Base-by-base conservation (phyloP, 805 yeast species). In the Candida cerambycidarum region DNA sequence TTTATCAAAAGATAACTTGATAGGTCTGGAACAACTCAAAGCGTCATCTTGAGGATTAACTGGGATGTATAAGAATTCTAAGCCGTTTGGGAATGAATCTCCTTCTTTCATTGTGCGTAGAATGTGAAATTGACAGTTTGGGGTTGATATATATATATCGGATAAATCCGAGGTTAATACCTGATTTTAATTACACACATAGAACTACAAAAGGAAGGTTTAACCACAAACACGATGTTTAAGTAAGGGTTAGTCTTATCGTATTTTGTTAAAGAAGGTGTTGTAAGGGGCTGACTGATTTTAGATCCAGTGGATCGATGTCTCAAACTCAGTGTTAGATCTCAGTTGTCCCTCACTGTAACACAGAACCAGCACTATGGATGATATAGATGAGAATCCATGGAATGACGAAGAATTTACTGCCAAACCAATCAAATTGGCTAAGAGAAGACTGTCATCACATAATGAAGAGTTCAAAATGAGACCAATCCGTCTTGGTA, bases 1-100 rank as follows among this genome's bases (percentile, higher is more conserved):
- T 21, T 58, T 56, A 53, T 67, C 73, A 40, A 70, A 40, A 35
- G 61, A 56, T 46, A 70, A 55, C 12, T 57, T 53, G 33, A 61
- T 54, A 3, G 74, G 73, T 27, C 54, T 50, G 27, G 63, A 58
- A 50, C 75, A 70, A 10, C 63, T 56, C 50, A 69, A 58, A 8
- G 66, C 59, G 39, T 59, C 53, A 36, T 53, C 46, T 13, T 40
- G 38, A 37, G 60, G 47, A 40, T 61, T 65, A 46, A 69, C 63
- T 43, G 75, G 75, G 30, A 69, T 58, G 50, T 69, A 62, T 25
- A 59, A 50, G 50, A 70, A 67, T 37, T 58, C 63, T 18, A 64
- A 51, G 30, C 56, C 61, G 16, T 54, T 32, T 10, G 76, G 75
- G 52, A 70, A 65, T 34, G 47, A 42, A 25, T 59, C 60, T 3